These are phyloP conservation scores for Camelina sativa DNA, from an alignment of 345 rosid genomes.

Conservation along the genomic window DNA sequence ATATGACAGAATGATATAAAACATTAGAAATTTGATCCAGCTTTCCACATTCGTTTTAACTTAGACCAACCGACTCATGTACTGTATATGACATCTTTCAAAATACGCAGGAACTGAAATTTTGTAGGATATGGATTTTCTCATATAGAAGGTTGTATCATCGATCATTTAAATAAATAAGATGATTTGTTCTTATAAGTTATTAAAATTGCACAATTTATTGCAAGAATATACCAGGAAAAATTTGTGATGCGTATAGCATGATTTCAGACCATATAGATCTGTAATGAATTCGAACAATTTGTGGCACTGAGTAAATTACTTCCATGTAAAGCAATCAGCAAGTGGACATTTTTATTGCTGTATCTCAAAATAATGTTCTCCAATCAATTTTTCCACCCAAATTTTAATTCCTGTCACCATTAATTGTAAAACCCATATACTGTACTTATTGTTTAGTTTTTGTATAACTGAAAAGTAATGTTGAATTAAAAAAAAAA, in stretches of 20 bases:
- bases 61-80: too few species aligned
- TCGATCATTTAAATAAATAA: neutral
- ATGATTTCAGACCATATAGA: constrained; percentile 3
- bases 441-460: neutral
- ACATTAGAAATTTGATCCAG: too few species aligned
- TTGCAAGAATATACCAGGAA: constrained; percentile 18
- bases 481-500: neutral
- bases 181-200: constrained; percentile 15
- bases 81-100: neutral
- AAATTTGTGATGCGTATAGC: constrained; percentile 7
- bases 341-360: constrained; percentile 34
- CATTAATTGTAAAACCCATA: neutral
- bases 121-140: neutral
- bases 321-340: constrained; percentile 35
- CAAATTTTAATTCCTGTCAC: neutral
- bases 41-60: too few species aligned
- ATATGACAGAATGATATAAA: too few species aligned
- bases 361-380: constrained; percentile 33
- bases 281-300: constrained; percentile 29
- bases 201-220: neutral
- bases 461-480: neutral
- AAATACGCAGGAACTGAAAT: neutral
- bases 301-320: constrained; percentile 28
- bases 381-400: constrained; percentile 35
- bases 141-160: neutral